Percentiles rank a stretch among this genome's conserved stretches.
Conservation (phyloP, 1,284 basidiomycete genomes). For the Malassezia caprae region DNA sequence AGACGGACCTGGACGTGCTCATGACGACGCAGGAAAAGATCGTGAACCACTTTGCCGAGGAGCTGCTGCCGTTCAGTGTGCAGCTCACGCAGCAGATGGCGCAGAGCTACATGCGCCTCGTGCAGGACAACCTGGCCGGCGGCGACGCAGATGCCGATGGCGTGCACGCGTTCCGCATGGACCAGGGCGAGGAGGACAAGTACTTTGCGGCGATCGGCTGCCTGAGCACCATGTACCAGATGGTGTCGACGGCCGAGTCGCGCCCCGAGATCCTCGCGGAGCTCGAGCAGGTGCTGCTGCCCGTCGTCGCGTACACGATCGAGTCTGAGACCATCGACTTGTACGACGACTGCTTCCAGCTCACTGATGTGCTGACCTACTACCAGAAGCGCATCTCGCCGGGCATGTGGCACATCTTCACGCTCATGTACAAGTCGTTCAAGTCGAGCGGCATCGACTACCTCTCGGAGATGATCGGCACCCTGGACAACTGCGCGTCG, state of each 20-base stretch:
- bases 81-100: conserved; percentile 61
- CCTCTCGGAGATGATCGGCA: conserved; percentile 69
- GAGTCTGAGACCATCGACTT: conserved; percentile 54
- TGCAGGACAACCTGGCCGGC: conserved; percentile 42
- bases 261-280: conserved; percentile 67
- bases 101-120: conserved; percentile 57
- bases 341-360: conserved; percentile 76
- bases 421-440: conserved; percentile 72
- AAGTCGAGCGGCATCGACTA: conserved; percentile 74
- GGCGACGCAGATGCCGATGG: conserved; percentile 55
- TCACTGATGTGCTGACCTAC: conserved; percentile 76
- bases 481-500: conserved; percentile 78
- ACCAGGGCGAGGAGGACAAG: conserved; percentile 57
- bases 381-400: conserved; percentile 66
- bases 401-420: conserved; percentile 76
- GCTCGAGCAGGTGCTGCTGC: conserved; percentile 70
- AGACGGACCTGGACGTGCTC: conserved; percentile 76
- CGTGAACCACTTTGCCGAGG: conserved; percentile 72
- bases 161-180: conserved; percentile 54
- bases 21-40: conserved; percentile 70
- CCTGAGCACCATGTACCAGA: conserved; percentile 51
- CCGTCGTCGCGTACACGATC: conserved; percentile 66
- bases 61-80: conserved; percentile 74
- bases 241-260: conserved; percentile 61
- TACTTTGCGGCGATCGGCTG: conserved; percentile 65